Evolutionary conservation across 192 early-diverging fungal genomes (phyloP).

Genomic region (Backusella parvicylindrica): DNA sequence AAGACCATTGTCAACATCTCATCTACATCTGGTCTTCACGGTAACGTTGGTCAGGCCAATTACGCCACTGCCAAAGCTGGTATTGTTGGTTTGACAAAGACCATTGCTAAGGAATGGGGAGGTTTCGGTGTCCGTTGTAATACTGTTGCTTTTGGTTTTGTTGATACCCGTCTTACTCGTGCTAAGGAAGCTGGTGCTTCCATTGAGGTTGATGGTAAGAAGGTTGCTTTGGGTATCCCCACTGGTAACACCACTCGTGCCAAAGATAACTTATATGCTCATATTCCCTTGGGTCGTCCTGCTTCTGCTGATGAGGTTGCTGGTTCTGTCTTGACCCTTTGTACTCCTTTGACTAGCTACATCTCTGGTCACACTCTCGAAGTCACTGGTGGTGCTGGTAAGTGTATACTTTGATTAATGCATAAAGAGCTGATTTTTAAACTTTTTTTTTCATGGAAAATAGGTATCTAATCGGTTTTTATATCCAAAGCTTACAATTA

Average conservation of each 20-base stretch:
- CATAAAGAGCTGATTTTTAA: neutral
- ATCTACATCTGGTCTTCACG: slow-evolving; percentile 78
- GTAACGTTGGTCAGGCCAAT: slow-evolving; percentile 91
- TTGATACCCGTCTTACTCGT: slow-evolving; percentile 64
- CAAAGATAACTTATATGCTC: slow-evolving; percentile 35
- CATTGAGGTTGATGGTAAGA: slow-evolving; percentile 56
- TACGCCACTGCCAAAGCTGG: slow-evolving; percentile 94
- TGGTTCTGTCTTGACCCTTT: slow-evolving; percentile 53
- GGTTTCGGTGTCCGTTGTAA: slow-evolving; percentile 60
- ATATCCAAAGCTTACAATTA: neutral
- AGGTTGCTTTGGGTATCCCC: slow-evolving; percentile 59
- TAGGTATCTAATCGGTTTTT: neutral
- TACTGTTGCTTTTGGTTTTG: slow-evolving; percentile 59
- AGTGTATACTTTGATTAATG: neutral
- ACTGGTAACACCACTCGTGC: slow-evolving; percentile 39
- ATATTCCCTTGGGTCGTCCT: slow-evolving; percentile 54
- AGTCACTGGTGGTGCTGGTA: slow-evolving; percentile 61
- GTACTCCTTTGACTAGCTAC: slow-evolving; percentile 53
- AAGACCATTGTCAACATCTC: slow-evolving; percentile 57
- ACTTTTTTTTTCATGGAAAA: neutral
- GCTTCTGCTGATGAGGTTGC: slow-evolving; percentile 63
- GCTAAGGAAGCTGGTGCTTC: slow-evolving; percentile 61
- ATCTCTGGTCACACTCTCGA: slow-evolving; percentile 58
- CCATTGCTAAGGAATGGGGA: slow-evolving; percentile 78
- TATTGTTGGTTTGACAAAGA: slow-evolving; percentile 88